Evolutionary conservation across 2,329 filamentous ascomycete genomes (phyloP), one percentile per base, ranked within the genome.

Genomic region (Paracamarosporium sp.): DNA sequence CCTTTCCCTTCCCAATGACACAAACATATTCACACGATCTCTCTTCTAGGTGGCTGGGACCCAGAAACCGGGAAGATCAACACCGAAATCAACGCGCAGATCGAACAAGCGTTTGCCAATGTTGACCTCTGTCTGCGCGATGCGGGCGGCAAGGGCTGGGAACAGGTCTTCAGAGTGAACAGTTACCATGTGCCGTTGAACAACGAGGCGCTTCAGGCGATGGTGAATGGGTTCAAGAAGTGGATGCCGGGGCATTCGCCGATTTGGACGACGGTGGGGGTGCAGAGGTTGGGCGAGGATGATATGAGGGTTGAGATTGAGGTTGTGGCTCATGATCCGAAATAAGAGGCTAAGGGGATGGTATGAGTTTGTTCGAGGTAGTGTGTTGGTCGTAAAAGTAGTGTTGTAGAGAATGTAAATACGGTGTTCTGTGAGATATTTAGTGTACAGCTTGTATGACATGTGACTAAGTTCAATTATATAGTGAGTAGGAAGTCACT

Each of bases 101-200:
- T 77, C 58, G 69, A 73, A 28, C 73, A 76, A 52, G 83, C 85
- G 0, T 88, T 88, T 63, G 70, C 67, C 3, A 89, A 88, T 55
- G 82, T 87, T 9, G 84, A 89, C 1, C 66, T 78, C 5, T 75
- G 69, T 27, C 71, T 88, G 4, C 80, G 78, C 40, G 64, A 81
- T 15, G 85, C 84, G 0, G 86, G 86, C 1, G 84, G 83, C 0
- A 80, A 83, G 56, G 85, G 84, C 2, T 86, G 82, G 82, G 68
- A 69, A n/a, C 83, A 87, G 56, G 85, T 88, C 0, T 77, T 66
- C 51, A 59, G 71, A 8, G 62, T 78, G 6, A 71, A 72, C 31
- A 62, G 56, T 4, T 71, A 71, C 46, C 65, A 68, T 31, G 53
- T 67, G 1, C 60, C 62, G 0, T 30, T 68, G 7, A 61, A 67